Conservation (phyloP, 495 filamentous ascomycete species). For the Lepidopterella palustris region DNA sequence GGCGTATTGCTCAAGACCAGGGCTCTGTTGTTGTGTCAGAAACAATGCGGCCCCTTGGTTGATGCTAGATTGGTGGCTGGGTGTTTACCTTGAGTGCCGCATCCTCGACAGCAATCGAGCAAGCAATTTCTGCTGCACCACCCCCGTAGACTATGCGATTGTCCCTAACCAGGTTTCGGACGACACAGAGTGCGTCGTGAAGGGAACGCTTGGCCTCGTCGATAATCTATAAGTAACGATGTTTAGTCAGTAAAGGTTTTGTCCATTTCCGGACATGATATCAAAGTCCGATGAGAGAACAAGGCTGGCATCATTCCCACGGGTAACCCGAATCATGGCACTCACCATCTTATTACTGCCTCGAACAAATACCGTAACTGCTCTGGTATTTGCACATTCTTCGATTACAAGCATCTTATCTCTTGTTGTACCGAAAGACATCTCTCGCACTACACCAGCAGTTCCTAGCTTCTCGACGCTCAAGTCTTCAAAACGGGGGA, state of each 20-base stretch:
- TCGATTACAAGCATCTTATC: conserved; percentile 99
- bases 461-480: conserved; percentile 81
- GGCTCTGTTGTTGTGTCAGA: conserved; percentile 50
- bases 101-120: conserved; percentile 91
- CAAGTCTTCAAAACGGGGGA: conserved; percentile 94
- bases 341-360: conserved; percentile 98
- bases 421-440: conserved; percentile 93
- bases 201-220: conserved; percentile 97
- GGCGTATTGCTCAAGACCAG: conserved; percentile 93
- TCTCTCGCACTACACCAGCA: conserved; percentile 85
- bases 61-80: neutral
- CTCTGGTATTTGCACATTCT: conserved; percentile 95
- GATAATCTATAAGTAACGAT: conserved; percentile 63
- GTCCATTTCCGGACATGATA: neutral
- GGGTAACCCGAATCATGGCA: neutral
- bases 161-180: conserved; percentile 90
- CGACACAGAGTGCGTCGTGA: conserved; percentile 95
- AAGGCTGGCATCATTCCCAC: conserved; percentile 1
- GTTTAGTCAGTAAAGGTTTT: conserved; percentile 28
- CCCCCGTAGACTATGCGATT: conserved; percentile 99
- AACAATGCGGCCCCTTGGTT: conserved; percentile 5
- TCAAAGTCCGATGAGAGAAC: neutral
- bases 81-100: conserved; percentile 70
- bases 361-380: conserved; percentile 90
- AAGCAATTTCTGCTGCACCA: conserved; percentile 95